Evolutionary conservation across 768 basidiomycete genomes (phyloP).

Genomic region (Mycena galericulata): DNA sequence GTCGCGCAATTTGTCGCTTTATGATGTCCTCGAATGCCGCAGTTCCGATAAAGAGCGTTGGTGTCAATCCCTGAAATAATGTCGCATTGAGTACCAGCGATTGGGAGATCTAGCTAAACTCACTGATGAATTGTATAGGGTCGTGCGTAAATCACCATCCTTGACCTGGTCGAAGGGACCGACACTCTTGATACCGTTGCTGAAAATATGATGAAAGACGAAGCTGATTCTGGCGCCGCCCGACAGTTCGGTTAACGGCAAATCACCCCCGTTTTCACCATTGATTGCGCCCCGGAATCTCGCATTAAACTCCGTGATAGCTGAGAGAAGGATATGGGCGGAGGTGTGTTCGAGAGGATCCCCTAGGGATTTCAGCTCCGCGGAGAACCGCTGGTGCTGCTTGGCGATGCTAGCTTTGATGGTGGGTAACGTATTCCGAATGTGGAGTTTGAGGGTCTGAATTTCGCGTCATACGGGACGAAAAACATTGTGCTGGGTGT

Average conservation of each 20-base stretch:
- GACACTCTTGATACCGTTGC: constrained; percentile 93
- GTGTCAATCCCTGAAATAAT: constrained; percentile 84
- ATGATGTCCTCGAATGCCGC: no score
- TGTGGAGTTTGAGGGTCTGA: constrained; percentile 99
- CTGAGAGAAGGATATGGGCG: constrained; percentile 91
- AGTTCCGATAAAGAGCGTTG: constrained; percentile 97
- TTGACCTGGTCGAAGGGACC: constrained; percentile 99
- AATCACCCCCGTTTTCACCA: constrained; percentile 90
- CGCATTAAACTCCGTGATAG: constrained; percentile 97
- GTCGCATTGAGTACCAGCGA: no score
- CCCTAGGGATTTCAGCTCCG: constrained; percentile 87
- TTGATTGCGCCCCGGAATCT: constrained; percentile 98
- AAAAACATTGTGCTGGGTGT: background rate
- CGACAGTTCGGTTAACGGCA: constrained; percentile 95
- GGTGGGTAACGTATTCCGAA: constrained; percentile 95
- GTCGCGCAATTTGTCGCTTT: constrained; percentile 96
- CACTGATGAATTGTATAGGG: constrained; percentile 97
- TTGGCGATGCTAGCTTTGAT: constrained; percentile 95
- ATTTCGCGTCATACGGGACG: no score
- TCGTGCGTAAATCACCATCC: constrained; percentile 96
- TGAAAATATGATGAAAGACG: constrained; percentile 98
- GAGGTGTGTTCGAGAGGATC: constrained; percentile 90
- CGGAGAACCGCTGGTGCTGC: constrained; percentile 88
- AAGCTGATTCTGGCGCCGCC: constrained; percentile 99
- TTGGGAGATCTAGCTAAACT: constrained; percentile 45